phyloP scores from a whole-genome alignment of 129 eudicot genomes.

The Mikania micrantha region DNA sequence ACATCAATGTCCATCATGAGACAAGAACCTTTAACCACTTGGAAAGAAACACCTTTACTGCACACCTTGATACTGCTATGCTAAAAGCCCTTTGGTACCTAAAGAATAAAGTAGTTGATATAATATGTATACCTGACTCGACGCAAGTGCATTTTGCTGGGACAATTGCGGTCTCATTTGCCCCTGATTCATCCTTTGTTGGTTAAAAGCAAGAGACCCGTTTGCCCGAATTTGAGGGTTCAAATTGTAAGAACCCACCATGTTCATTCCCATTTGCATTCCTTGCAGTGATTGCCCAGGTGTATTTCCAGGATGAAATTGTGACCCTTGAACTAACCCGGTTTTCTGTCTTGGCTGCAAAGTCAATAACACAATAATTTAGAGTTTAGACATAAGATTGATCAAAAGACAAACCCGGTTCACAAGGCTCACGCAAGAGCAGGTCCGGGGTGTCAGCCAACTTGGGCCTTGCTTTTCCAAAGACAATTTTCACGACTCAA shows the following conservation, averaged over 20 bases:
- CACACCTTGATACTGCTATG: no score
- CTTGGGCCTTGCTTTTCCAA: no score
- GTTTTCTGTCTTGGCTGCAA: conserved; percentile 84
- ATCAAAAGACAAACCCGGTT: no score
- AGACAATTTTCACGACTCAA: no score
- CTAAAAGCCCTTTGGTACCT: not conserved
- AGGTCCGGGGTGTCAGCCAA: no score
- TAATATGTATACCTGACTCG: conserved; percentile 53
- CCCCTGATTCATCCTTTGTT: conserved; percentile 57
- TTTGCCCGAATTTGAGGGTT: conserved; percentile 69
- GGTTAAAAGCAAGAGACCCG: conserved; percentile 58
- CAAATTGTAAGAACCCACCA: conserved; percentile 50
- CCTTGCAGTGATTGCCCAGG: conserved; percentile 74
- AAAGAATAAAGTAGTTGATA: conserved; percentile 3
- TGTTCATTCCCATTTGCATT: conserved; percentile 77
- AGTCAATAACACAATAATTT: conserved; percentile 11
- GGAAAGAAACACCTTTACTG: no score
- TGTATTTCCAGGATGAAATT: conserved; percentile 67
- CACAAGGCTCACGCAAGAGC: no score
- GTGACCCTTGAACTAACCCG: conserved; percentile 68
- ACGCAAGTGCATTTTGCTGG: conserved; percentile 64
- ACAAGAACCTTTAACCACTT: no score
- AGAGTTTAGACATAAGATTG: not conserved
- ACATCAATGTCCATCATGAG: no score
- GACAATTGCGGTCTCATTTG: conserved; percentile 72